Evolutionary conservation across 1,139 yeast species (phyloP), one percentile per base, ranked within the genome.

Genomic region (Arxiozyma bovina): DNA sequence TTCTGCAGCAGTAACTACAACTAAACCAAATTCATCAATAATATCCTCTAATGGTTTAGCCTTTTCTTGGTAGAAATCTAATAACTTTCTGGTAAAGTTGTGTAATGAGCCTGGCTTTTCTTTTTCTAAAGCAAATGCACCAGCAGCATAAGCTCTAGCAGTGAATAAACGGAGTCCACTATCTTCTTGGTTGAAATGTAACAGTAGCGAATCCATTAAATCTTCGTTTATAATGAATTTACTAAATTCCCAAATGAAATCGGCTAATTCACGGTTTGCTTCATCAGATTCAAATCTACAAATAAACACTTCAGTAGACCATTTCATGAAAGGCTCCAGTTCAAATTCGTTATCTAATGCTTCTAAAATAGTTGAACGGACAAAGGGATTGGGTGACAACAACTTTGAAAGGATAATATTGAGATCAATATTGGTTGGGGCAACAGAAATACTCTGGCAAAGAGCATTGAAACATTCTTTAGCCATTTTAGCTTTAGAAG

Each of bases 301-400:
- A 56, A 94, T 83, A 82, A 87, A 91, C 40, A 93, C 71, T 67
- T 91, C 95, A 55, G 77, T 80, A 30, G 85, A 76, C 56, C 79
- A 80, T 8, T 73, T 71, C 65, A 80, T 62, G 48, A 73, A 76
- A 0, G 81, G 77, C n/a, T 77, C 72, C 53, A 93, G 72, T 58
- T 90, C 96, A 62, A 90, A 85, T 65, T 93, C 97, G 53, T 88
- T 80, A 67, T 93, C 98, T 49, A 94, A 70, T 11, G 85, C 85
- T 68, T 93, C 97, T 59, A 94, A 75, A 46, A 91, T 79, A 1
- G 96, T 79, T 12, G 83, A 77, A 60, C 96, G 82, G 11, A 90
- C 94, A 71, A 87, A 86, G 7, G 75, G 71, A 57, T 83, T 85
- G 0, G 88, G 78, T 0, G 86, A 76, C 42, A 87, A 70, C 18